Conservation (phyloP, 768 basidiomycete genomes). For the Leccinum uliginosum region DNA sequence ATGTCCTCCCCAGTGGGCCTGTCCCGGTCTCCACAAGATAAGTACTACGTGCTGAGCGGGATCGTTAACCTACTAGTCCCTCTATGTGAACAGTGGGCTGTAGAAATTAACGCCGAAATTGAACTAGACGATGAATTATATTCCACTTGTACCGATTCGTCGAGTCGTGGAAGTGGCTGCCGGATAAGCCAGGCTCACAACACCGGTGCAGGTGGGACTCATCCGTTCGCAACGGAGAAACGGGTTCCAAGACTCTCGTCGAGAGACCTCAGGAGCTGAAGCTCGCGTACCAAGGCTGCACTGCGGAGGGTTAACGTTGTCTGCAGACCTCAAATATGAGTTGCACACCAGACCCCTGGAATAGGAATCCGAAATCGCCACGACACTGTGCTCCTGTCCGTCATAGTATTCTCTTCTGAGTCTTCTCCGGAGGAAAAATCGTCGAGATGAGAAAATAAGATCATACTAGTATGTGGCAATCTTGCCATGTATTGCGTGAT, state of each 20-base stretch:
- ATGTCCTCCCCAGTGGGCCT: not conserved
- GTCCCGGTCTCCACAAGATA: not conserved
- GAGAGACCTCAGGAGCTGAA: constrained; percentile 6
- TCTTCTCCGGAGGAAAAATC: constrained; percentile 13
- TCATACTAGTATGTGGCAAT: constrained; percentile 4
- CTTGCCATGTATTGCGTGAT: constrained; percentile 12
- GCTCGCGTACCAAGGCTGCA: constrained; percentile 1
- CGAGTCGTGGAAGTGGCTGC: not conserved
- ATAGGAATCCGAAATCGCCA: not conserved
- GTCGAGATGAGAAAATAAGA: constrained; percentile 12
- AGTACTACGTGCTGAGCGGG: not conserved
- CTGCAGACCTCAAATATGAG: not conserved
- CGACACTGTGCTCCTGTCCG: not conserved
- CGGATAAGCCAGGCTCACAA: not conserved
- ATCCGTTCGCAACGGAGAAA: not conserved
- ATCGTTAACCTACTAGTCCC: not conserved
- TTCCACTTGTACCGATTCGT: not conserved
- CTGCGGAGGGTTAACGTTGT: not conserved
- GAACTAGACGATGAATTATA: not conserved
- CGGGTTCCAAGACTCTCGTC: constrained; percentile 1
- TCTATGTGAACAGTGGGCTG: not conserved
- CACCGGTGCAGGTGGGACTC: not conserved
- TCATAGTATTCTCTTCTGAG: not conserved
- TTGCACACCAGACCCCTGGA: not conserved
- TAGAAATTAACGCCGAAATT: not conserved